phyloP scores from a whole-genome alignment of 1,284 basidiomycete genomes.

The Butyriboletus appendiculatus region DNA sequence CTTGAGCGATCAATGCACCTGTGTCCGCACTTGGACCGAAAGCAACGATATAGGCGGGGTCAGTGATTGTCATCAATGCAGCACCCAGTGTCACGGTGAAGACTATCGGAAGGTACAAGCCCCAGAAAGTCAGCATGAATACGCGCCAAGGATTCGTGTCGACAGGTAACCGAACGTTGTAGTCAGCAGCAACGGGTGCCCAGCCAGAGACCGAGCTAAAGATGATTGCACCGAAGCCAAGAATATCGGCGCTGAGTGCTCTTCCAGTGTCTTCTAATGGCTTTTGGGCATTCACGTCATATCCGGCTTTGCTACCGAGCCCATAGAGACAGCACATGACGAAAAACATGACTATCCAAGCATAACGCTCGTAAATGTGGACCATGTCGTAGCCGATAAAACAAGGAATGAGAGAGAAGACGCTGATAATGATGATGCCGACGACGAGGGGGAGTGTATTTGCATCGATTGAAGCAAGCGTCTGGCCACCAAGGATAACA shows the following conservation, averaged over 20 bases:
- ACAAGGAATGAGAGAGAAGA: conserved; percentile 47
- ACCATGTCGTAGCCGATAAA: conserved; percentile 54
- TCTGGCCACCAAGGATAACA: conserved; percentile 52
- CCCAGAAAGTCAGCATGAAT: conserved; percentile 57
- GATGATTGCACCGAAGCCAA: conserved; percentile 60
- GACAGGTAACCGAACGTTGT: conserved; percentile 53
- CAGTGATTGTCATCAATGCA: conserved; percentile 56
- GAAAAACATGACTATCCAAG: conserved; percentile 58
- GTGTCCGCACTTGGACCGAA: conserved; percentile 48
- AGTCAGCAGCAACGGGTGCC: conserved; percentile 55
- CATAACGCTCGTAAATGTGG: conserved; percentile 61
- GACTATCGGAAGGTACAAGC: conserved; percentile 54
- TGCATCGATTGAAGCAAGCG: conserved; percentile 43
- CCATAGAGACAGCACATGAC: conserved; percentile 60
- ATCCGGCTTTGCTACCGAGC: conserved; percentile 52
- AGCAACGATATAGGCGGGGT: conserved; percentile 49
- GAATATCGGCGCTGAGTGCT: conserved; percentile 47
- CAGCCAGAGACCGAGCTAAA: conserved; percentile 56
- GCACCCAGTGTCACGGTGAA: conserved; percentile 61
- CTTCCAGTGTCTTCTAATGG: conserved; percentile 47
- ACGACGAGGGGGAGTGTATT: conserved; percentile 45
- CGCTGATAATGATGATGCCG: conserved; percentile 46
- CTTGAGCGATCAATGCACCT: conserved; percentile 46
- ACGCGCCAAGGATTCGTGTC: conserved; percentile 47
- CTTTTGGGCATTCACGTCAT: conserved; percentile 48